A percentile compares a stretch with the other conserved stretches of the same genome.
These are phyloP conservation scores for Leccinum fallax DNA, from an alignment of 1,284 basidiomycete species.

Conservation along the genomic window DNA sequence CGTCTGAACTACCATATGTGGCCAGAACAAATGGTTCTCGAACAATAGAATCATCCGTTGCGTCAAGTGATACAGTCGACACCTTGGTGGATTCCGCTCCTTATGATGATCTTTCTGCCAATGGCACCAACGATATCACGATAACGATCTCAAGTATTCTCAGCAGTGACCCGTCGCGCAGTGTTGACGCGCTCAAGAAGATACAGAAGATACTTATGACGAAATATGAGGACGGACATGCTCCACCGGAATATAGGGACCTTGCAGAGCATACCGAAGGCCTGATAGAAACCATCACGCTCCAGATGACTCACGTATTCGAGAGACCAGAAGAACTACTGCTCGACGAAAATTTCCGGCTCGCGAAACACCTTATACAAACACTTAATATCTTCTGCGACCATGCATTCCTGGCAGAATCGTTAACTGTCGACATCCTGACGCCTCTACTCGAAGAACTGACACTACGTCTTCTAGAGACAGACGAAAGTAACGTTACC, in stretches of 20 bases:
- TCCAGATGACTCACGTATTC: slow-evolving; percentile 89
- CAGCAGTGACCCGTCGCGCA: slow-evolving; percentile 80
- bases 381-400: slow-evolving; percentile 92
- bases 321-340: slow-evolving; percentile 75
- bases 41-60: slow-evolving; percentile 14
- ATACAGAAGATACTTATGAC: slow-evolving; percentile 81
- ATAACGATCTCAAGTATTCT: slow-evolving; percentile 82
- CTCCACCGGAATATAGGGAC: slow-evolving; percentile 69
- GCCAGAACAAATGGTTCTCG: slow-evolving; percentile 26
- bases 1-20: slow-evolving; percentile 35
- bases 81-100: slow-evolving; percentile 31
- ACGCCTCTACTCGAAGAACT: slow-evolving; percentile 84
- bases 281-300: slow-evolving; percentile 84
- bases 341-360: slow-evolving; percentile 78
- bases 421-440: slow-evolving; percentile 77
- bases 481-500: slow-evolving; percentile 78
- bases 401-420: slow-evolving; percentile 79
- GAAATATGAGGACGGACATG: slow-evolving; percentile 71
- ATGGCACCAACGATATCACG: slow-evolving; percentile 59
- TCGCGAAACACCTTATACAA: slow-evolving; percentile 96
- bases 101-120: slow-evolving; percentile 22
- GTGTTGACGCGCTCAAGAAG: slow-evolving; percentile 93
- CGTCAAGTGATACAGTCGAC: slow-evolving; percentile 29
- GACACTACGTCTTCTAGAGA: slow-evolving; percentile 87
- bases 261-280: slow-evolving; percentile 84